Evolutionary conservation across 169 alveolate genomes (phyloP).

Genomic region (Plasmodium adleri): DNA sequence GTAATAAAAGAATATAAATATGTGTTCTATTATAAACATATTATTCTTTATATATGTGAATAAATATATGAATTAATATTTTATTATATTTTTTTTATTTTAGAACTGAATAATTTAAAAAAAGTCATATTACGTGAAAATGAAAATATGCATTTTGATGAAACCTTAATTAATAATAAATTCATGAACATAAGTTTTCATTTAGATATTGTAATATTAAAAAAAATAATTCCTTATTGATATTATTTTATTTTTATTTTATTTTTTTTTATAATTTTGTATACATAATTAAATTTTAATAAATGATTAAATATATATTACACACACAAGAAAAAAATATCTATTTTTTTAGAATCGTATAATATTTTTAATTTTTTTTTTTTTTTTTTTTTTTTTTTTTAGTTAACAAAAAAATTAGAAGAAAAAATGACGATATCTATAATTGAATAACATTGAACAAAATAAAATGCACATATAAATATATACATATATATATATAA

Average conservation of each 20-base stretch:
- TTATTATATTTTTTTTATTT: neutral
- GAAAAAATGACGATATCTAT: conserved; percentile 54
- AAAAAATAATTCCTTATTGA: neutral
- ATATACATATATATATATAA: conserved; percentile 4
- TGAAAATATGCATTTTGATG: conserved; percentile 24
- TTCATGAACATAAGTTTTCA: conserved; percentile 32
- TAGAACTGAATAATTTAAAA: conserved; percentile 55
- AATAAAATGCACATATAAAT: neutral
- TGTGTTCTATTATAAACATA: too few relatives aligned
- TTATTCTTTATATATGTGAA: neutral
- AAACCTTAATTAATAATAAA: conserved; percentile 27
- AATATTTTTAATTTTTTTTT: neutral
- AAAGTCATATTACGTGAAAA: conserved; percentile 18
- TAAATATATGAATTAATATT: neutral
- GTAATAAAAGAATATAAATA: conserved; percentile 5
- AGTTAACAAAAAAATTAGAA: conserved; percentile 64
- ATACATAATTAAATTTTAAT: too few relatives aligned
- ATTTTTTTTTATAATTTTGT: neutral
- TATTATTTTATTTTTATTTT: conserved; percentile 1
- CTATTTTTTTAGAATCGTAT: neutral
- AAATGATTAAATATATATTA: too few relatives aligned
- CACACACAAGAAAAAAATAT: too few relatives aligned
- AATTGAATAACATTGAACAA: conserved; percentile 12
- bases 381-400: neutral
- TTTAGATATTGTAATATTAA: conserved; percentile 46